Base-by-base conservation (phyloP, 2,329 filamentous ascomycete genomes). In the Corniculantispora saksenae region DNA sequence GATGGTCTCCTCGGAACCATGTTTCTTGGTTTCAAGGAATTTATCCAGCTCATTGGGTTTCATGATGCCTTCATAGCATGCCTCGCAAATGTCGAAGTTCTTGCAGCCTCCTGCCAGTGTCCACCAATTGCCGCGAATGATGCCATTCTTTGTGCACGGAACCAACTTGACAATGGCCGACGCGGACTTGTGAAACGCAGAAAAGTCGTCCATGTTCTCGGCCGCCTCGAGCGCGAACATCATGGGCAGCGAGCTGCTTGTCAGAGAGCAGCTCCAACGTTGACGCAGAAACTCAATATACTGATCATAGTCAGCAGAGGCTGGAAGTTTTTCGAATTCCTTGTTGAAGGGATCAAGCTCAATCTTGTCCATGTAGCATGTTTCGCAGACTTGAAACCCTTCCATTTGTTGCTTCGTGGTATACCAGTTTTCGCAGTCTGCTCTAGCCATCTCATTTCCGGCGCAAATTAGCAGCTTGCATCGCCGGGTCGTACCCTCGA, bases 321-420 rank as follows among this genome's bases (percentile, higher is more conserved):
- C 60, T 13, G 66, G 66, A 0, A 65, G 27, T 10, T 72, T 67
- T 21, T 71, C 71, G 54, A 77, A 79, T 10, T 75, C 69, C 6
- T 57, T 43, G 0, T 65, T 72, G 8, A 79, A 74, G 0, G 57
- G 57, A 0, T 76, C 78, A 3, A 71, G 51, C 0, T 69, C 73
- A 7, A 78, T n/a, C 15, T 70, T 73, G 21, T 79, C 76, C 13
- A 78, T 63, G 63, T 74, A 78, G 25, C 77, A 79, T 1, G 73
- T 64, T 53, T 78, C 74, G 59, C 78, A 79, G 0, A 76, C 67
- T 4, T 67, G 66, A 51, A 79, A 51, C 1, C 69, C 67, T 1
- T 73, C 66, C 3, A 77, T 70, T 12, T 57, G 66, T 1, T 67
- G 69, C 0, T 71, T 69, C 0, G 72, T 68, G 0, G 69, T 45